phyloP scores from a whole-genome alignment of 305 asterid species.

The Coffea humblotiana region DNA sequence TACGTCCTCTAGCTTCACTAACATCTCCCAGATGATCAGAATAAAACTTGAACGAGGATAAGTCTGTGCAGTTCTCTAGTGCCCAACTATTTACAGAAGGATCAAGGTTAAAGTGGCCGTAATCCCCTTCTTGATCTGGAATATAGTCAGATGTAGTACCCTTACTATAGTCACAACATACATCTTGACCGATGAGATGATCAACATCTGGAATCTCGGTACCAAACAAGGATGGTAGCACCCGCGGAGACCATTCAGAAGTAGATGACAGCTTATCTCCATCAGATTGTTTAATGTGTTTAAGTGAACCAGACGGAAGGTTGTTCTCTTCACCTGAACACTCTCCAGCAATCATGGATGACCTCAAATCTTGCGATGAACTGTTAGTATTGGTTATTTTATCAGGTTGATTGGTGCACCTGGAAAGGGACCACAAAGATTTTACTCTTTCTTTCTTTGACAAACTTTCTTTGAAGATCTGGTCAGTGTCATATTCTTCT shows the following conservation, averaged over 20 bases:
- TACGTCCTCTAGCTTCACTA: constrained; percentile 29
- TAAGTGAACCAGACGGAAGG: constrained; percentile 26
- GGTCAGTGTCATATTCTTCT: constrained; percentile 35
- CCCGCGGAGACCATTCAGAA: constrained; percentile 43
- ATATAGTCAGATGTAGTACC: constrained; percentile 28
- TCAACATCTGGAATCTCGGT: constrained; percentile 33
- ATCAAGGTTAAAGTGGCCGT: constrained; percentile 23
- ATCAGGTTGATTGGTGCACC: constrained; percentile 35
- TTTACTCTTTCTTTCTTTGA: constrained; percentile 26
- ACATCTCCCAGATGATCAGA: constrained; percentile 28
- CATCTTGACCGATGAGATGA: constrained; percentile 31
- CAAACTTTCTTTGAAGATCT: constrained; percentile 32
- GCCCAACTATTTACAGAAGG: constrained; percentile 28
- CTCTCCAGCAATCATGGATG: constrained; percentile 33
- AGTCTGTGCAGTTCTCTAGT: constrained; percentile 35
- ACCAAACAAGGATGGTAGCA: constrained; percentile 30
- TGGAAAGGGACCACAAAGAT: constrained; percentile 40
- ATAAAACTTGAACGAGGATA: constrained; percentile 28
- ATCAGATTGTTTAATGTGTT: constrained; percentile 28
- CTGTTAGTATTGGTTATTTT: constrained; percentile 27
- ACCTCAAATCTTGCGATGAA: constrained; percentile 27
- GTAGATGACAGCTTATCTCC: constrained; percentile 37
- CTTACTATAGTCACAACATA: constrained; percentile 26
- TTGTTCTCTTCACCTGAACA: constrained; percentile 23
- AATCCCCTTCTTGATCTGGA: constrained; percentile 35